Evolutionary conservation across 148 eudicot species (phyloP).

Genomic region (Arctostaphylos glauca): DNA sequence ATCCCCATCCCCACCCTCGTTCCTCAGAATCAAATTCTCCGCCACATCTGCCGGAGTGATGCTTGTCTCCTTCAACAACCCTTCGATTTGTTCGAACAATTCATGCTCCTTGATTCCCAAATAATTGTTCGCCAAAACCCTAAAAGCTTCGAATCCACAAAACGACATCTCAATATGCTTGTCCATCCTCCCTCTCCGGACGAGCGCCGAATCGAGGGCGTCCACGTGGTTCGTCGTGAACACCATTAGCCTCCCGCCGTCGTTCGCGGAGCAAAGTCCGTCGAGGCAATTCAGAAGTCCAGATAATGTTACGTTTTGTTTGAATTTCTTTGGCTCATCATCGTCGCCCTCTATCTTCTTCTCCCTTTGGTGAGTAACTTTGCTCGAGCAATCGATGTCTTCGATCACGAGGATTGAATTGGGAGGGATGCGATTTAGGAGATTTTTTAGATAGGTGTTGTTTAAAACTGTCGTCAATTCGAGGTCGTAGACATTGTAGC

Average conservation of each 20-base stretch:
- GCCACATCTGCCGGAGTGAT: constrained; percentile 60
- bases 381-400: constrained; percentile 59
- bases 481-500: constrained; percentile 53
- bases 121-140: constrained; percentile 43
- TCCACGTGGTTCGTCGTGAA: constrained; percentile 51
- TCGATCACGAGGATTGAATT: constrained; percentile 59
- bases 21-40: constrained; percentile 40
- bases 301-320: constrained; percentile 44
- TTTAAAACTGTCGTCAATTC: constrained; percentile 50
- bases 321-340: neutral
- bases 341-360: constrained; percentile 11
- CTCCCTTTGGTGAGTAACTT: constrained; percentile 43
- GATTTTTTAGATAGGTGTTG: constrained; percentile 37
- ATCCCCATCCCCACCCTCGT: neutral
- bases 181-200: constrained; percentile 51
- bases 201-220: constrained; percentile 50
- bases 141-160: constrained; percentile 44
- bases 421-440: constrained; percentile 38
- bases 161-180: constrained; percentile 49
- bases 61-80: constrained; percentile 32
- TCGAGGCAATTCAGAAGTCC: constrained; percentile 55
- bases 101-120: constrained; percentile 36
- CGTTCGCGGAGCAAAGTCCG: constrained; percentile 54
- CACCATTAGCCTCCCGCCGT: constrained; percentile 41
- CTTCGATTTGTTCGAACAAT: constrained; percentile 24